These are phyloP conservation scores for Fusarium xylarioides DNA, from an alignment of 2,329 filamentous ascomycete species.

Conservation along the genomic window DNA sequence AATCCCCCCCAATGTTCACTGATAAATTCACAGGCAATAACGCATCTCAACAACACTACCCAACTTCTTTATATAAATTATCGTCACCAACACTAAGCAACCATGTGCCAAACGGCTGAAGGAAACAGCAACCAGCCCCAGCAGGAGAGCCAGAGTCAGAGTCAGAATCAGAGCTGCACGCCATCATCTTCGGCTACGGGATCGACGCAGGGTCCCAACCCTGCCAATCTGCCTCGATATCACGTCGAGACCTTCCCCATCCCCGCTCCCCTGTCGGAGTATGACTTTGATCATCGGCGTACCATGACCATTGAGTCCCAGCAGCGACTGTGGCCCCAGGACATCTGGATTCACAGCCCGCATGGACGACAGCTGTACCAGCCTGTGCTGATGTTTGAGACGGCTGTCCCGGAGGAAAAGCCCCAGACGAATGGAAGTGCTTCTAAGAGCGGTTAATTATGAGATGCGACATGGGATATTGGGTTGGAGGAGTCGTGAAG, in stretches of 20 bases:
- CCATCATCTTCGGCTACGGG: neutral
- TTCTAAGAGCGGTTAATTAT: neutral
- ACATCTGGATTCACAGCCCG: conserved; percentile 29
- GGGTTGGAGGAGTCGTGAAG: neutral
- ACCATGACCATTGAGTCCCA: conserved; percentile 6
- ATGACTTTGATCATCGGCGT: conserved; percentile 4
- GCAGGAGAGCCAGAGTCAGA: neutral
- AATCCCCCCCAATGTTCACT: neutral
- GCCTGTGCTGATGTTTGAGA: neutral
- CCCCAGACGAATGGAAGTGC: neutral
- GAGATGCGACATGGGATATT: neutral
- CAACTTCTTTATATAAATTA: neutral
- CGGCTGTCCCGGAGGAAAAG: neutral
- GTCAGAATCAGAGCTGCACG: neutral
- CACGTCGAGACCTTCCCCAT: neutral
- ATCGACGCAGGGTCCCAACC: neutral
- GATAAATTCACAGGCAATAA: neutral
- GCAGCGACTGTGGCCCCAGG: conserved; percentile 13
- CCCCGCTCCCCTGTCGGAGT: neutral
- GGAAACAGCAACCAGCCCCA: neutral
- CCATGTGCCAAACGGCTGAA: neutral
- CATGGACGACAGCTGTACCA: conserved; percentile 24
- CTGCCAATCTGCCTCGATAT: neutral
- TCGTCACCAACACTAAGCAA: neutral
- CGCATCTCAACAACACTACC: too few relatives aligned